A percentile compares a stretch with the other conserved stretches of the same genome.
phyloP scores from a whole-genome alignment of 257 asterid species.

The Primulina tabacum region DNA sequence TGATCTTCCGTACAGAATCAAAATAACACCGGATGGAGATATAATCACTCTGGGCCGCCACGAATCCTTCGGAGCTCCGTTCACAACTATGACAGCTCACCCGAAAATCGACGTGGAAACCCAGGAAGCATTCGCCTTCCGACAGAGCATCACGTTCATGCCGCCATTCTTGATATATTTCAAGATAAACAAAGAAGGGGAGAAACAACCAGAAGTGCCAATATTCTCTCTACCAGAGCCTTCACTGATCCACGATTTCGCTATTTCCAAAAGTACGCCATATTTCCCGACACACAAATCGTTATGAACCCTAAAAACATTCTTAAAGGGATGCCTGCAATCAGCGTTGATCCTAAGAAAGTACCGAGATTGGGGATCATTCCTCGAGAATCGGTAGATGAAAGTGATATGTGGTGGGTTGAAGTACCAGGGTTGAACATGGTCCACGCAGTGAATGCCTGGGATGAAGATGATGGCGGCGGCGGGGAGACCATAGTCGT shows the following conservation, averaged over 20 bases:
- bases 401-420: slow-evolving; percentile 47
- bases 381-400: slow-evolving; percentile 50
- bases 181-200: slow-evolving; percentile 38
- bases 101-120: slow-evolving; percentile 54
- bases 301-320: slow-evolving; percentile 39
- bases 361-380: slow-evolving; percentile 54
- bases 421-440: slow-evolving; percentile 54
- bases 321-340: slow-evolving; percentile 38
- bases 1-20: slow-evolving; percentile 58
- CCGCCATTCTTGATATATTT: slow-evolving; percentile 48
- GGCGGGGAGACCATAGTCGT: slow-evolving; percentile 39
- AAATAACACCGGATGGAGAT: slow-evolving; percentile 43
- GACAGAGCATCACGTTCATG: slow-evolving; percentile 30
- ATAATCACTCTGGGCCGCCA: slow-evolving; percentile 57
- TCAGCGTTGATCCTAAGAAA: slow-evolving; percentile 36
- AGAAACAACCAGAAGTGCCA: slow-evolving; percentile 42
- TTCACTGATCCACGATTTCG: slow-evolving; percentile 54
- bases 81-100: slow-evolving; percentile 65
- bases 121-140: slow-evolving; percentile 55
- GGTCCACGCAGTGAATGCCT: slow-evolving; percentile 55
- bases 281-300: slow-evolving; percentile 51
- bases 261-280: slow-evolving; percentile 49
- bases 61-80: slow-evolving; percentile 35
- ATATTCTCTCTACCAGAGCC: slow-evolving; percentile 38
- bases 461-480: slow-evolving; percentile 69